A percentile compares a stretch with the other conserved stretches of the same genome.
phyloP scores from a whole-genome alignment of 2,329 filamentous ascomycete species.

The Paracamarosporium sp. region DNA sequence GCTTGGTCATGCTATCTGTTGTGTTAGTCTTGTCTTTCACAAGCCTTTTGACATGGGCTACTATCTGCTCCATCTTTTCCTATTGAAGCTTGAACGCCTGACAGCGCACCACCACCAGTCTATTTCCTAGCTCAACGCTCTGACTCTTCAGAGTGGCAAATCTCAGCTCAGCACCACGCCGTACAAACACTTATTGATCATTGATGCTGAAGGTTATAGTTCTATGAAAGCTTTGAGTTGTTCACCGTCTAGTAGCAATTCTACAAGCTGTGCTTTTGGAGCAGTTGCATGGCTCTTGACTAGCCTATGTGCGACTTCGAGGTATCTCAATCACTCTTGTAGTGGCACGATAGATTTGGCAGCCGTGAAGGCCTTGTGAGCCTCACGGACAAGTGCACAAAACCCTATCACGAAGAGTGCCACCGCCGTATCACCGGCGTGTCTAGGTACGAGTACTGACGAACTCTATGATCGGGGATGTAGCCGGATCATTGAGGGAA shows the following conservation, averaged over 20 bases:
- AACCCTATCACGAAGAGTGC: too few species aligned
- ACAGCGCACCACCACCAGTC: not conserved
- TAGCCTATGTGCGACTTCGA: not conserved
- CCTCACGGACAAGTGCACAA: too few species aligned
- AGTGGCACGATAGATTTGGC: not conserved
- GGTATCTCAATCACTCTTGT: not conserved
- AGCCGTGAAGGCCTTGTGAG: not conserved
- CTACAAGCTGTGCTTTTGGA: not conserved
- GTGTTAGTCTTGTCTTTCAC: not conserved
- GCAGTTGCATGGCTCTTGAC: not conserved
- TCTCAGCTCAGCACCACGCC: not conserved
- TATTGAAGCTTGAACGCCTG: not conserved
- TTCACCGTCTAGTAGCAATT: not conserved
- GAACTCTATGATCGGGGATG: not conserved
- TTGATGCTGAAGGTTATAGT: not conserved
- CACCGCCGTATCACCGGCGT: not conserved
- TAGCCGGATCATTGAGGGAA: not conserved
- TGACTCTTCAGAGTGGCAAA: not conserved
- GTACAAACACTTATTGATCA: not conserved
- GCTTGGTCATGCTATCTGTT: not conserved
- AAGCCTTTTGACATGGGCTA: not conserved
- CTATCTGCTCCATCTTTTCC: not conserved
- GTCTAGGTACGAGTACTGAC: not conserved
- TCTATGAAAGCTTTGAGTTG: not conserved
- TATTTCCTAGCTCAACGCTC: not conserved